Conservation (phyloP, 805 yeast genomes). For the Cyberlindnera xylosilytica region DNA sequence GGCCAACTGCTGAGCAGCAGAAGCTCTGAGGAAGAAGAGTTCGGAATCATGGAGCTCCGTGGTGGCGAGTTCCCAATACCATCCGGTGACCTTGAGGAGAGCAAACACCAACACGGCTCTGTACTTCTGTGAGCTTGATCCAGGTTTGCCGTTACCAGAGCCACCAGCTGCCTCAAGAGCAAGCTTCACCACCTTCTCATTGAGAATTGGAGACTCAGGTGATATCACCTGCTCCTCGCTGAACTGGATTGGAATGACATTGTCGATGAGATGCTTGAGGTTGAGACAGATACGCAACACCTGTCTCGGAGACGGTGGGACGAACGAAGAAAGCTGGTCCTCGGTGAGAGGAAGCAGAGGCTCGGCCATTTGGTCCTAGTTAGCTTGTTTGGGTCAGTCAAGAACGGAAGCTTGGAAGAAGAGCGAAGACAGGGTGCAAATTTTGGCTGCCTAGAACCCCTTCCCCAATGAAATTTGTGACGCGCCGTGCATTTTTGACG, state of each 20-base stretch:
- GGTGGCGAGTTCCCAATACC: slow-evolving; percentile 65
- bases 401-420: too few relatives aligned
- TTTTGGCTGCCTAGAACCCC: too few relatives aligned
- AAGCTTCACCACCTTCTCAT: slow-evolving; percentile 53
- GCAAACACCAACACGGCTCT: slow-evolving; percentile 68
- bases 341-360: slow-evolving; percentile 20
- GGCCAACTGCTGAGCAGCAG: slow-evolving; percentile 74
- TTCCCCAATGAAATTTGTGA: too few relatives aligned
- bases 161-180: slow-evolving; percentile 82
- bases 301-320: slow-evolving; percentile 61
- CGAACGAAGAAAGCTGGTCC: slow-evolving; percentile 19
- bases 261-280: slow-evolving; percentile 69
- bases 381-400: background rate
- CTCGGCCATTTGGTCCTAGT: slow-evolving; percentile 9
- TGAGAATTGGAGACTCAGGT: slow-evolving; percentile 59
- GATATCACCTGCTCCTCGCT: slow-evolving; percentile 45
- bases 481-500: background rate
- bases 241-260: slow-evolving; percentile 64
- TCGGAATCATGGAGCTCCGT: slow-evolving; percentile 67
- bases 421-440: too few relatives aligned
- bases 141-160: slow-evolving; percentile 52
- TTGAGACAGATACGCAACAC: slow-evolving; percentile 67
- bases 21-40: slow-evolving; percentile 54
- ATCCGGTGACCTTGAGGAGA: slow-evolving; percentile 67
- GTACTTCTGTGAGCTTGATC: slow-evolving; percentile 57